Percentiles rank a stretch among this genome's conserved stretches.
phyloP scores from a whole-genome alignment of 2,329 filamentous ascomycete species.

The Thermothelomyces thermophilus region DNA sequence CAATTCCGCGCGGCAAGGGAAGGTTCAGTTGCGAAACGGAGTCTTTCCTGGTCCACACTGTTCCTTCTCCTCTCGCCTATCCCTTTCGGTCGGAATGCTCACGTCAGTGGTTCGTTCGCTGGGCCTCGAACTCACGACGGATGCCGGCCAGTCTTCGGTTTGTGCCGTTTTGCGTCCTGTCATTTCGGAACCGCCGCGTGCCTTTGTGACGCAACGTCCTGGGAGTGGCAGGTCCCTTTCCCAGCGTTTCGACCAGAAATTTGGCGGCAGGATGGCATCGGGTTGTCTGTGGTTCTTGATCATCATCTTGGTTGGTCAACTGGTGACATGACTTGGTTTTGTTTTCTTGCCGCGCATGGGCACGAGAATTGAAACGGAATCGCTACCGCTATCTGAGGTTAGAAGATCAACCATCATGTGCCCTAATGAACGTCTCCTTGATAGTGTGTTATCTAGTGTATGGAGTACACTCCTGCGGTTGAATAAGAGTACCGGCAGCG shows the following conservation, averaged over 20 bases:
- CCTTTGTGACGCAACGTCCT: neutral
- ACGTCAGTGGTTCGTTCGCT: too few relatives aligned
- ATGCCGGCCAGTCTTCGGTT: conserved; percentile 1
- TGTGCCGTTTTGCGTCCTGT: conserved; percentile 12
- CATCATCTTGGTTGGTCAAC: neutral
- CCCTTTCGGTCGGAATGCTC: too few relatives aligned
- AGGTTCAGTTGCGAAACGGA: neutral
- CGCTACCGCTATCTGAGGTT: conserved; percentile 1
- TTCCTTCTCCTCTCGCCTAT: too few relatives aligned
- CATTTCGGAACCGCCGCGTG: conserved; percentile 14
- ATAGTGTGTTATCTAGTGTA: too few relatives aligned
- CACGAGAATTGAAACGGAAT: neutral
- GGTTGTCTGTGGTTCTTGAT: neutral
- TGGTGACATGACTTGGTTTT: neutral
- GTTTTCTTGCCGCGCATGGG: conserved; percentile 2
- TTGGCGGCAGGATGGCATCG: too few relatives aligned
- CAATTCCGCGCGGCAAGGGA: conserved; percentile 4
- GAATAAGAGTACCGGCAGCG: too few relatives aligned
- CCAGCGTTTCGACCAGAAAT: neutral
- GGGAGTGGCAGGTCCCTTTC: neutral
- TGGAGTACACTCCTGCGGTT: too few relatives aligned
- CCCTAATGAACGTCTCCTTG: neutral
- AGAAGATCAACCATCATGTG: neutral
- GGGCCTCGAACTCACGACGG: conserved; percentile 8
- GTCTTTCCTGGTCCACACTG: too few relatives aligned